Base-by-base conservation (phyloP, 352 stramenopile species). In the Plasmopara muralis region DNA sequence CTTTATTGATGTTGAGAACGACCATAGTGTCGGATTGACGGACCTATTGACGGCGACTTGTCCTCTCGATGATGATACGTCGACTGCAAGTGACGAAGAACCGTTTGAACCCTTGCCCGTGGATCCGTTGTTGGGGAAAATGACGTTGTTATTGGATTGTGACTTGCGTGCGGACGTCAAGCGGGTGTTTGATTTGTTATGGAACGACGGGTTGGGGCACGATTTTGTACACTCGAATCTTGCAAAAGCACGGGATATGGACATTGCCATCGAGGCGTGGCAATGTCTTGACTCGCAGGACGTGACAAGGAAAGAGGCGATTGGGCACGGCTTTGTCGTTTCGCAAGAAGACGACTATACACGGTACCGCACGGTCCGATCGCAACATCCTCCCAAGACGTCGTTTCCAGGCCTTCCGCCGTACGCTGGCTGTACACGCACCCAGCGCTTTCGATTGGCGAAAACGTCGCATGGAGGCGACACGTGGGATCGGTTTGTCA, bases 91-190 rank as follows among this genome's bases (percentile, higher is more conserved):
- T 44, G 75, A 83, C 30, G 72, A 82, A 41, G 78, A 86, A 38
- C 64, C 70, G 2, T 88, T 86, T 31, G 73, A 83, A 50, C 71
- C 74, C 2, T 60, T 85, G 9, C 55, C 77, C 5, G 70, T 73
- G 0, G 79, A 90, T 41, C 49, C 60, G 25, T 56, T 71, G 16
- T 61, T 90, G 2, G 45, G 66, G 5, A 83, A 84, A 18, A 88
- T 83, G 71, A 85, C 75, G 1, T 53, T 77, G 14, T 50, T 91
- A 9, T 28, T 91, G 34, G 80, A 91, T 53, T 87, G 75, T 16
- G 80, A 91, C 37, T 35, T 91, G 48, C 72, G 66, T 5, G 72
- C 70, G 8, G 73, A 88, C 42, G 68, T 87, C 3, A 74, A 81
- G 33, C 58, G 59, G 30, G 70, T 85, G 16, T 88, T 87, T 47